Evolutionary conservation across 139 green algal species (phyloP), one percentile per base, ranked within the genome.

Genomic region (Tetradesmus obliquus): DNA sequence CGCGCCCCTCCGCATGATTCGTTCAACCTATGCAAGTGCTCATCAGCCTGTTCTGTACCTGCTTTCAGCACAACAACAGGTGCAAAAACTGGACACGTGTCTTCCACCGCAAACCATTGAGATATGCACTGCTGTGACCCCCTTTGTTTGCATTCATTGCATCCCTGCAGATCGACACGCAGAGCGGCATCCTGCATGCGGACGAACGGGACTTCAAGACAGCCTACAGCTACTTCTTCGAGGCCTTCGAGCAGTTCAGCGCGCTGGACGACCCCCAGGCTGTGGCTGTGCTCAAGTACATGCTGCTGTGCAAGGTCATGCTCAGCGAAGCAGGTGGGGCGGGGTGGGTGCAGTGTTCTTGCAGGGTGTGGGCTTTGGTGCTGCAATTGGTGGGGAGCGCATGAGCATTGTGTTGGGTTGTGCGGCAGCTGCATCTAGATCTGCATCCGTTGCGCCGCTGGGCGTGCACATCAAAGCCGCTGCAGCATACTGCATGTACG

Each of bases 191-290:
- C 51, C 95, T 99, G n/a, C 97, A 99, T 86, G 97, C 97, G 24
- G 98, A 99, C 87, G 98, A 99, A 94, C 97, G 98, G 91, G 98
- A 99, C 95, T 99, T 98, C 97, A 99, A 99, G 96, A 99, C 98
- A 3, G 97, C 95, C 5, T 99, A 98, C 94, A 98, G 95, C 9
- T 99, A 99, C 95, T 99, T 99, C 93, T 99, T 98, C 90, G 98
- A 99, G 95, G 97, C 97, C 2, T 99, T 99, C 94, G 98, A 99
- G 96, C 96, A 97, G 90, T 94, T 93, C 54, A 90, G 88, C 4
- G 91, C 95, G 2, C 95, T 99, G 89, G 96, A 99, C 79, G 97
- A 99, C 80, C 87, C 94, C 3, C 95, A 96, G 72, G 98, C 98
- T 0, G 95, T 99, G 62, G 74, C 92, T 4, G 94, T 95, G 71